Evolutionary conservation across 176 grass and related monocot genomes (phyloP), one percentile per base, ranked within the genome.

Genomic region (Dactylis glomerata): DNA sequence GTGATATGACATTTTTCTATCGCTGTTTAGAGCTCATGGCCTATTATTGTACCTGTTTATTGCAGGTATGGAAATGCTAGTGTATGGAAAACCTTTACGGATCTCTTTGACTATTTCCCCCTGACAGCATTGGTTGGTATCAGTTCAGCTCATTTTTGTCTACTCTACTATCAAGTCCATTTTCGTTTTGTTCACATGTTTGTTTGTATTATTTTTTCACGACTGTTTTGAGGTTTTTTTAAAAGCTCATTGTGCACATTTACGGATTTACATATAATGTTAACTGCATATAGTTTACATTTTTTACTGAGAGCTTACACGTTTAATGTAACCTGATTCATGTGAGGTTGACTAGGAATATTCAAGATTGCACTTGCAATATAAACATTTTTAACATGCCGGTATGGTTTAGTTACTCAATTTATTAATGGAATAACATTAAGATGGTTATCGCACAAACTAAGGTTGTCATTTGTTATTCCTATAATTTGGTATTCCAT

Each of bases 91-190:
- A 88, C 62, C 32, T 92, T 88, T 80, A 92, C 90, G 47, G 90
- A 92, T 54, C 83, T 92, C 20, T 92, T 92, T 47, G 90, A 92
- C 85, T 92, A 92, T 86, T 86, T 92, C 36, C 90, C 90, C 17
- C 74, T 92, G 72, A 92, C 90, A 76, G 90, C 90, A 70, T 76
- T 89, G 86, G 69, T 49, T 68, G 45, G 55, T 84, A 42, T 24
- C 83, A 76, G 31, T 79, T 85, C 59, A 55, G 15, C 62, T 68
- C 65, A 33, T 32, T 17, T 36, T 59, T 54, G 16, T 31, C 46
- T 74, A 37, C 42, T 65, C 41, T 19, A 40, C 24, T 41, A 69
- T 54, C 55, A 88, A 31, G 34, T 55, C 27, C 9, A 73, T 49
- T 73, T 19, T 49, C 15, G 15, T 49, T 73, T 19, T 30, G 14